These are phyloP conservation scores for Nakataea oryzae DNA, from an alignment of 2,329 filamentous ascomycete genomes.

Conservation along the genomic window DNA sequence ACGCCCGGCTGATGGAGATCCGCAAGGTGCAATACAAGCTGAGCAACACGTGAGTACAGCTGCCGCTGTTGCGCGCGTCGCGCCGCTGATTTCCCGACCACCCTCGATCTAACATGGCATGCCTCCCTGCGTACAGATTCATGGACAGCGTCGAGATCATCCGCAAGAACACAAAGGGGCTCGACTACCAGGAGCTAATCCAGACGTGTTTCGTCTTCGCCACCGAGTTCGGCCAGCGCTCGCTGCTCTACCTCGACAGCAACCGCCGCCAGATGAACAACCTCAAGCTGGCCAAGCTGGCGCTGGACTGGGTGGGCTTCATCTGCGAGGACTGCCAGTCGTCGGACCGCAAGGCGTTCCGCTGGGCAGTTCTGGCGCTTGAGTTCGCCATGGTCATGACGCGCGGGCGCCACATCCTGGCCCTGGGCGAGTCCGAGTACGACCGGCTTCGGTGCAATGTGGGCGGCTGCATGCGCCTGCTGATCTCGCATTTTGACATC, in stretches of 20 bases:
- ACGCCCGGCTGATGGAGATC: conserved; percentile 83
- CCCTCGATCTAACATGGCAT: no score
- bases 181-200: conserved; percentile 89
- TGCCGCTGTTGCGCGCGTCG: no score
- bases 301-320: conserved; percentile 94
- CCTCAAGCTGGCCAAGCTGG: conserved; percentile 83
- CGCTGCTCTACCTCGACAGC: conserved; percentile 88
- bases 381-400: conserved; percentile 99
- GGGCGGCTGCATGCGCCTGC: conserved; percentile 89
- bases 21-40: conserved; percentile 93
- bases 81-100: no score
- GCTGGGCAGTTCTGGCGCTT: conserved; percentile 90
- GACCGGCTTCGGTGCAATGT: conserved; percentile 75
- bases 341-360: conserved; percentile 89
- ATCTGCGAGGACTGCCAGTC: conserved; percentile 95
- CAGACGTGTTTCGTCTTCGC: conserved; percentile 98
- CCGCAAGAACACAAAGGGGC: conserved; percentile 68
- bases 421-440: conserved; percentile 82
- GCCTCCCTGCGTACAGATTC: conserved; percentile 37
- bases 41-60: conserved; percentile 55
- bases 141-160: conserved; percentile 98
- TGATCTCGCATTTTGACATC: conserved; percentile 98
- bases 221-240: conserved; percentile 96
- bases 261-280: conserved; percentile 97
- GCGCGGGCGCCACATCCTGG: conserved; percentile 83